Percentiles rank a stretch among this genome's conserved stretches.
These are phyloP conservation scores for Agrocybe praecox DNA, from an alignment of 768 basidiomycete species.

Conservation along the genomic window DNA sequence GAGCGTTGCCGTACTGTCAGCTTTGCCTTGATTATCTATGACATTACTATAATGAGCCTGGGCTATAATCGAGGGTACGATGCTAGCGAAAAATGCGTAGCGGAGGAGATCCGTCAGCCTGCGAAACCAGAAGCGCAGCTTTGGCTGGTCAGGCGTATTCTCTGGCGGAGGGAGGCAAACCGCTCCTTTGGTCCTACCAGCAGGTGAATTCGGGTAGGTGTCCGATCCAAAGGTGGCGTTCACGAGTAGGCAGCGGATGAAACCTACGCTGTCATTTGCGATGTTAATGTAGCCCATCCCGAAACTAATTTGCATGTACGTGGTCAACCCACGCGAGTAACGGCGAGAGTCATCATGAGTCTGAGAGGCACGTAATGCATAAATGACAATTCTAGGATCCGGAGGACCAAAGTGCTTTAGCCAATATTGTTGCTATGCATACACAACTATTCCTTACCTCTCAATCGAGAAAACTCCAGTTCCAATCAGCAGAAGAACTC, in stretches of 20 bases:
- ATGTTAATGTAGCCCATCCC: slow-evolving; percentile 36
- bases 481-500: slow-evolving; percentile 35
- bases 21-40: slow-evolving; percentile 17
- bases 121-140: slow-evolving; percentile 29
- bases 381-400: slow-evolving; percentile 34
- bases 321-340: slow-evolving; percentile 23
- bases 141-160: slow-evolving; percentile 32
- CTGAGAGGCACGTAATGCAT: slow-evolving; percentile 29
- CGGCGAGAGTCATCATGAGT: slow-evolving; percentile 19
- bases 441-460: slow-evolving; percentile 25
- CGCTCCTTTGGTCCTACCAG: slow-evolving; percentile 25
- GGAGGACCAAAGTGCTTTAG: not conserved
- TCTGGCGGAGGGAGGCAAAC: slow-evolving; percentile 21
- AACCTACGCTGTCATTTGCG: slow-evolving; percentile 33
- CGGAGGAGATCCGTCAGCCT: slow-evolving; percentile 24
- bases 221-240: slow-evolving; percentile 39
- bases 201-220: slow-evolving; percentile 28
- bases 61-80: slow-evolving; percentile 31
- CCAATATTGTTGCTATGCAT: not conserved
- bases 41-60: slow-evolving; percentile 21
- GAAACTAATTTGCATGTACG: slow-evolving; percentile 32
- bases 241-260: slow-evolving; percentile 39
- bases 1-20: slow-evolving; percentile 20
- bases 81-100: slow-evolving; percentile 31
- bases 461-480: slow-evolving; percentile 36